Evolutionary conservation across 345 rosid genomes (phyloP), one percentile per base, ranked within the genome.

Genomic region (Boechera retrofracta): DNA sequence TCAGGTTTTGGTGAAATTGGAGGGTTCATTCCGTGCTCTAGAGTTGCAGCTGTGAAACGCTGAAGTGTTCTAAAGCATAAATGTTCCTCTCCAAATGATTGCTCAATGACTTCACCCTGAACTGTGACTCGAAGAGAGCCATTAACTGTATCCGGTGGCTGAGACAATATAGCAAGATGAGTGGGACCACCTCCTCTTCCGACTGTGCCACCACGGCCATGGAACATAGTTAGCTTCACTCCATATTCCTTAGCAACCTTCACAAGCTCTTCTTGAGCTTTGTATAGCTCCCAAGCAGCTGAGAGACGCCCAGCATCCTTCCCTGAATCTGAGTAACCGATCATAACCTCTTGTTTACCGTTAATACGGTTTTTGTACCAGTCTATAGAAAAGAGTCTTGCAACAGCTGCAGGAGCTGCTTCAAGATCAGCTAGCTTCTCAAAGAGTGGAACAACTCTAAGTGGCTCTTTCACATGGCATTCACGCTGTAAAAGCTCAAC

Each of bases 171-270:
- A 80, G 99, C 99, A 71, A 95, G 97, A 83, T 95, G 98, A 53
- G 98, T 93, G 24, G 99, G 99, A 57, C 99, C 98, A 66, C 99
- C 99, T 69, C 99, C 99, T 86, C 99, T 86, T 77, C 99, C 99
- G 26, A 95, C 98, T 1, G 98, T 95, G 47, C 99, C 99, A 74
- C 99, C 99, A 65, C 99, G 97, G 21, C 99, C 99, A 73, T 95
- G 99, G 85, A 95, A 95, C 98, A 95, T 93, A 5, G 99, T 95
- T 18, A 95, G 89, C 84, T 95, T 95, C 42, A 95, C 89, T 42
- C 98, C 96, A 69, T 45, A 89, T 59, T 87, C 10, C 84, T 95
- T 95, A 42, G 98, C 90, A 28, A 91, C 99, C 47, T 88, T 89
- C 71, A 95, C 85, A 54, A 95, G 98, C 83, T 93, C 96, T 79